Percentiles rank a stretch among this genome's conserved stretches.
phyloP scores from a whole-genome alignment of 306 rosid genomes.

The Neltuma alba region DNA sequence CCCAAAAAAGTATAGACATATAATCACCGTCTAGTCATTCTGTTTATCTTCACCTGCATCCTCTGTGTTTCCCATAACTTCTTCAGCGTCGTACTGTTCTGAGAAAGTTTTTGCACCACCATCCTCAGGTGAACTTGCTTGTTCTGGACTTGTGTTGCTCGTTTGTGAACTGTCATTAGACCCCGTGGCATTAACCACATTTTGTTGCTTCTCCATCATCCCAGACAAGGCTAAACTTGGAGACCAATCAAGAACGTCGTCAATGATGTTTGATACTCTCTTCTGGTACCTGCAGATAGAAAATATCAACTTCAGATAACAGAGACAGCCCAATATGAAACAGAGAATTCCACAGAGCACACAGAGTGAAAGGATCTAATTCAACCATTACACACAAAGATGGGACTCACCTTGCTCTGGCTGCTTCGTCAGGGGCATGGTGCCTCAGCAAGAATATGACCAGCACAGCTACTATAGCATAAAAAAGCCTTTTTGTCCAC shows the following conservation, averaged over 20 bases:
- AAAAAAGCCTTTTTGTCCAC: slow-evolving; percentile 94
- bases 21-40: slow-evolving; percentile 37
- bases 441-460: slow-evolving; percentile 86
- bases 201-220: slow-evolving; percentile 91
- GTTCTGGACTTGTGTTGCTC: slow-evolving; percentile 44
- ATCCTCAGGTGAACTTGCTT: slow-evolving; percentile 40
- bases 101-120: slow-evolving; percentile 42
- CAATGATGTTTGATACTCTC: slow-evolving; percentile 92
- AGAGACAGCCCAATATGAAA: background rate
- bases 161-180: slow-evolving; percentile 44
- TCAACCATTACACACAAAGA: slow-evolving; percentile 1
- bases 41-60: slow-evolving; percentile 60
- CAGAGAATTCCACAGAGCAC: slow-evolving; percentile 1
- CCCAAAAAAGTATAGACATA: slow-evolving; percentile 31
- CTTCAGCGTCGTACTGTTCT: slow-evolving; percentile 56
- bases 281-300: slow-evolving; percentile 76
- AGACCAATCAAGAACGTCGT: slow-evolving; percentile 97
- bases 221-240: slow-evolving; percentile 95
- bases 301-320: slow-evolving; percentile 20
- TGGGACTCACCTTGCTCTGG: slow-evolving; percentile 86
- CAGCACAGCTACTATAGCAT: slow-evolving; percentile 75
- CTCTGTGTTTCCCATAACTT: slow-evolving; percentile 40
- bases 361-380: slow-evolving; percentile 11
- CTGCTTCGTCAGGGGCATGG: slow-evolving; percentile 99
- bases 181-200: slow-evolving; percentile 65